Evolutionary conservation across 2,329 filamentous ascomycete genomes (phyloP).

Genomic region (Xylariaceae sp.): DNA sequence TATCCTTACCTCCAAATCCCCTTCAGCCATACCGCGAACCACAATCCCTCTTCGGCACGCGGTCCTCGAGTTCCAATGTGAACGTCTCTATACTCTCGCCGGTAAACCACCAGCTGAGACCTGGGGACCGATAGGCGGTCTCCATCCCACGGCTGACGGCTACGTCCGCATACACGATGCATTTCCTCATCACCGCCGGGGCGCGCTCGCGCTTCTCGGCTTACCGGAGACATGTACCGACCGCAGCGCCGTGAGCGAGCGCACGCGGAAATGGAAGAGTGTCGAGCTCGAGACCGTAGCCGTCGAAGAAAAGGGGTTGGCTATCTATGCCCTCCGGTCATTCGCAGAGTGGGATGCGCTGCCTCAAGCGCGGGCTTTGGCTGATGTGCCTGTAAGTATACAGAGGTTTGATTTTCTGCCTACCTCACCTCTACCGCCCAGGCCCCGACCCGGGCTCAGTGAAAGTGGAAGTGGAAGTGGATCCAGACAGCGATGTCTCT

Average conservation of each 20-base stretch:
- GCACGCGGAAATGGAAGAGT: slow-evolving; percentile 49
- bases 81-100: slow-evolving; percentile 55
- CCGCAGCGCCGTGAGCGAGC: slow-evolving; percentile 48
- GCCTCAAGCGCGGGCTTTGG: slow-evolving; percentile 53
- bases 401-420: slow-evolving; percentile 40
- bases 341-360: slow-evolving; percentile 58
- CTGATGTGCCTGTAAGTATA: slow-evolving; percentile 54
- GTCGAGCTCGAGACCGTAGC: slow-evolving; percentile 57
- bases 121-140: slow-evolving; percentile 56
- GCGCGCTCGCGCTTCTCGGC: slow-evolving; percentile 52
- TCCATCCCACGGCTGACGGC: slow-evolving; percentile 59
- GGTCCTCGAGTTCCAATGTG: slow-evolving; percentile 59
- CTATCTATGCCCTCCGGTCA: slow-evolving; percentile 57
- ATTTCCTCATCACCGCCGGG: slow-evolving; percentile 58
- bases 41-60: slow-evolving; percentile 55
- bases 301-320: slow-evolving; percentile 46
- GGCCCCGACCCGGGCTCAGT: too few species aligned
- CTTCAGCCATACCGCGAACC: slow-evolving; percentile 44
- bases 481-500: slow-evolving; percentile 42
- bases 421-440: neutral
- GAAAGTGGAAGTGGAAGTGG: too few species aligned
- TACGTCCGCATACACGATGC: slow-evolving; percentile 61
- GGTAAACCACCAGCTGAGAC: slow-evolving; percentile 42
- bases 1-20: neutral
- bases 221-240: slow-evolving; percentile 41